These are phyloP conservation scores for Jaapia argillacea DNA, from an alignment of 768 basidiomycete species.

Conservation along the genomic window DNA sequence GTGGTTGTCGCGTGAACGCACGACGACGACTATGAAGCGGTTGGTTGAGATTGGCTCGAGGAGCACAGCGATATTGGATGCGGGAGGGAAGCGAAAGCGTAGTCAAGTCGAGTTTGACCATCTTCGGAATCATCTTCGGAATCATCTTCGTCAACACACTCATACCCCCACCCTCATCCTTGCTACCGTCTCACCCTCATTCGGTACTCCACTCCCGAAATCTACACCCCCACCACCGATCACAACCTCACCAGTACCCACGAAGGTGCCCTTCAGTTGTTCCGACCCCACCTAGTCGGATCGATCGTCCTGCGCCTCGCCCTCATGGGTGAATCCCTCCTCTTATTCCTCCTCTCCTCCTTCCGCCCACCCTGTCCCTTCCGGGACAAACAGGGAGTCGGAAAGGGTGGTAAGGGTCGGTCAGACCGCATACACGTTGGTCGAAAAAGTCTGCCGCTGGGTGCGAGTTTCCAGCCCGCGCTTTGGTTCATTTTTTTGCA, in stretches of 20 bases:
- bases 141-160: no score
- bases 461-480: slow-evolving; percentile 53
- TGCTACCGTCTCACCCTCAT: background rate
- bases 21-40: no score
- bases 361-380: no score
- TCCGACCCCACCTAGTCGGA: slow-evolving; percentile 61
- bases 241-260: slow-evolving; percentile 29
- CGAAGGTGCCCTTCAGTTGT: slow-evolving; percentile 60
- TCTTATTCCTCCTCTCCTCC: no score
- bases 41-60: no score
- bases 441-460: slow-evolving; percentile 51
- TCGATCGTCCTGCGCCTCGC: slow-evolving; percentile 62
- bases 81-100: no score
- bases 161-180: background rate
- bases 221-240: background rate
- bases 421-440: slow-evolving; percentile 65
- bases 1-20: background rate
- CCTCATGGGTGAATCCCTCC: slow-evolving; percentile 41
- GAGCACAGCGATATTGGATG: no score
- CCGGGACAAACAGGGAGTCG: no score
- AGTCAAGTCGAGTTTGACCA: no score
- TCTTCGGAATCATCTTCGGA: background rate
- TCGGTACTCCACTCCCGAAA: background rate
- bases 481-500: slow-evolving; percentile 29
- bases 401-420: slow-evolving; percentile 43